phyloP scores from a whole-genome alignment of 768 basidiomycete species.

The Amanita muscaria region DNA sequence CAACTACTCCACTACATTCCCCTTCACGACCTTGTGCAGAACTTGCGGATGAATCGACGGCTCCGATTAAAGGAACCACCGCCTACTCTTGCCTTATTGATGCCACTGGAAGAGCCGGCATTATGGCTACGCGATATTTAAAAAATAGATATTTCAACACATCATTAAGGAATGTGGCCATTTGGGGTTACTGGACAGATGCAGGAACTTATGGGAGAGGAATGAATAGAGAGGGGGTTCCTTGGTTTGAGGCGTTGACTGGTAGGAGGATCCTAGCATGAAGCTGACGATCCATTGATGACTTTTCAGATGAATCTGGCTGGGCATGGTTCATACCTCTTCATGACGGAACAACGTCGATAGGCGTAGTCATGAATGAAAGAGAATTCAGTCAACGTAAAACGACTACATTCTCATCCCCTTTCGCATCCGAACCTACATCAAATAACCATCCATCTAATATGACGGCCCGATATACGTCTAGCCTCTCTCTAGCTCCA shows the following conservation, averaged over 20 bases:
- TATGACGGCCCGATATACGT: constrained; percentile 32
- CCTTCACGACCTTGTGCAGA: constrained; percentile 10
- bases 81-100: constrained; percentile 64
- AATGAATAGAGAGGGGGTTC: constrained; percentile 44
- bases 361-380: constrained; percentile 57
- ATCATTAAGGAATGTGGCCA: constrained; percentile 62
- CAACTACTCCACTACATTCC: constrained; percentile 22
- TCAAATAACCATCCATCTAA: constrained; percentile 19
- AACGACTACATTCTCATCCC: constrained; percentile 20
- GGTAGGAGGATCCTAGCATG: constrained; percentile 29
- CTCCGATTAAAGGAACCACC: constrained; percentile 36
- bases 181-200: constrained; percentile 71
- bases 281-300: background rate
- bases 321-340: constrained; percentile 70
- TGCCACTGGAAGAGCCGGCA: constrained; percentile 63
- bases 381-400: constrained; percentile 34
- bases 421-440: constrained; percentile 20
- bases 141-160: constrained; percentile 63
- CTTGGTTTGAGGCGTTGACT: constrained; percentile 65
- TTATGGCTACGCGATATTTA: constrained; percentile 61
- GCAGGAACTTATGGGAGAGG: constrained; percentile 42
- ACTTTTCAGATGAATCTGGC: constrained; percentile 47
- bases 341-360: constrained; percentile 53
- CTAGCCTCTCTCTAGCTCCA: constrained; percentile 39
- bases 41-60: constrained; percentile 7